Conservation (phyloP, 2,329 filamentous ascomycete genomes). For the Alternaria hordeiaustralica region DNA sequence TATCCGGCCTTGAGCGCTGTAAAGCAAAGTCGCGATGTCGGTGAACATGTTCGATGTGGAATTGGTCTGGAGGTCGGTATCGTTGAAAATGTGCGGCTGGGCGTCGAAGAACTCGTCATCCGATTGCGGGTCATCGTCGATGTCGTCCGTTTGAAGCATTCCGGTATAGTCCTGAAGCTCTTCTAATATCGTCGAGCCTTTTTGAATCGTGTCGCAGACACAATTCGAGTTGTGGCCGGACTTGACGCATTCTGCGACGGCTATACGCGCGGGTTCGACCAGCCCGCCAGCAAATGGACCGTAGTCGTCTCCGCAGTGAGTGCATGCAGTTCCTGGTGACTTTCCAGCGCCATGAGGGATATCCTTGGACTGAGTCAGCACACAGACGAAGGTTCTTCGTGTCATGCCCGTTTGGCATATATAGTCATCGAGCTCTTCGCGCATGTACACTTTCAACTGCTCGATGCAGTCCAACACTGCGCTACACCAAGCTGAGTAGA, state of each 20-base stretch:
- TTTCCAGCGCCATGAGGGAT: background rate
- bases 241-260: conserved; percentile 14
- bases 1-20: conserved; percentile 14
- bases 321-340: background rate
- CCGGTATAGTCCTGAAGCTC: background rate
- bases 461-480: conserved; percentile 14
- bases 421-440: background rate
- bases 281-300: conserved; percentile 1
- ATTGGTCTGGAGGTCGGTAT: background rate
- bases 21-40: conserved; percentile 13
- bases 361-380: background rate
- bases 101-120: background rate
- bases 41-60: conserved; percentile 4
- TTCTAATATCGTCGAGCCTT: background rate
- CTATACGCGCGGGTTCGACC: conserved; percentile 14
- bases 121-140: background rate
- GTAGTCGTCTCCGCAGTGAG: background rate
- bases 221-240: background rate
- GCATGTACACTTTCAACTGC: background rate
- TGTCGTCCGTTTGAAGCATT: background rate
- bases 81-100: background rate
- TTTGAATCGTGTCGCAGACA: background rate
- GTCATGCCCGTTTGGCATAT: background rate
- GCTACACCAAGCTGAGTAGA: conserved; percentile 22
- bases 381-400: background rate